Percentiles rank a stretch among this genome's conserved stretches.
Conservation (phyloP, 2,329 filamentous ascomycete species). For the Colletotrichum musicola region DNA sequence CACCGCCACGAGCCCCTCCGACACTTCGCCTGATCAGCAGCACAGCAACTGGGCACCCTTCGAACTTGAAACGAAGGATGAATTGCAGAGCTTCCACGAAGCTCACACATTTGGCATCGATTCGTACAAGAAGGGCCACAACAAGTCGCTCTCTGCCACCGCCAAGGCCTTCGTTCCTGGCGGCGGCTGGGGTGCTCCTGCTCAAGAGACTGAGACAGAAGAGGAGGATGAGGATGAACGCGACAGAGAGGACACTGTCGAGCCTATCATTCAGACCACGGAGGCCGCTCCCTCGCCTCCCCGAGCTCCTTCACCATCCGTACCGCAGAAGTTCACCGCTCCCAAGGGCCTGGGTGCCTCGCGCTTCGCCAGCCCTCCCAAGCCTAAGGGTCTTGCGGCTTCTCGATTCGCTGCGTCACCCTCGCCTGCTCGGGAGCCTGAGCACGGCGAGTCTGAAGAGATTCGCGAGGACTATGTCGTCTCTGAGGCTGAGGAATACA, state of each 20-base stretch:
- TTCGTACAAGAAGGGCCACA: conserved; percentile 56
- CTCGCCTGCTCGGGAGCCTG: conserved; percentile 50
- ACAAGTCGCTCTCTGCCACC: conserved; percentile 75
- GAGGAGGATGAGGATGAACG: conserved; percentile 41
- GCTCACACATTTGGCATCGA: conserved; percentile 64
- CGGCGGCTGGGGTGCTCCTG: conserved; percentile 36
- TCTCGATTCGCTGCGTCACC: conserved; percentile 60
- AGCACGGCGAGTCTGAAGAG: conserved; percentile 45
- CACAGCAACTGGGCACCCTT: conserved; percentile 70
- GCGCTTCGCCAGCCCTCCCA: conserved; percentile 59
- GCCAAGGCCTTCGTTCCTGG: conserved; percentile 76
- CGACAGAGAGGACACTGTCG: conserved; percentile 39
- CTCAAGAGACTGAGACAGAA: conserved; percentile 34
- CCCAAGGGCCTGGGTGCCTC: conserved; percentile 60
- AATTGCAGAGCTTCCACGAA: conserved; percentile 64
- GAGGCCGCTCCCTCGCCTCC: conserved; percentile 23
- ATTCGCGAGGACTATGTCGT: conserved; percentile 41
- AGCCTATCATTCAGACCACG: conserved; percentile 29
- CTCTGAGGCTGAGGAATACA: conserved; percentile 24
- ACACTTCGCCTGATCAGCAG: conserved; percentile 63
- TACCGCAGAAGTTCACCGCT: conserved; percentile 39
- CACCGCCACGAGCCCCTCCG: conserved; percentile 63
- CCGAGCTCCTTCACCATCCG: conserved; percentile 40
- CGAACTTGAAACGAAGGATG: conserved; percentile 66
- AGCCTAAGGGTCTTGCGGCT: conserved; percentile 56